These are phyloP conservation scores for Cyclotella atomus DNA, from an alignment of 108 stramenopile species.

Conservation along the genomic window DNA sequence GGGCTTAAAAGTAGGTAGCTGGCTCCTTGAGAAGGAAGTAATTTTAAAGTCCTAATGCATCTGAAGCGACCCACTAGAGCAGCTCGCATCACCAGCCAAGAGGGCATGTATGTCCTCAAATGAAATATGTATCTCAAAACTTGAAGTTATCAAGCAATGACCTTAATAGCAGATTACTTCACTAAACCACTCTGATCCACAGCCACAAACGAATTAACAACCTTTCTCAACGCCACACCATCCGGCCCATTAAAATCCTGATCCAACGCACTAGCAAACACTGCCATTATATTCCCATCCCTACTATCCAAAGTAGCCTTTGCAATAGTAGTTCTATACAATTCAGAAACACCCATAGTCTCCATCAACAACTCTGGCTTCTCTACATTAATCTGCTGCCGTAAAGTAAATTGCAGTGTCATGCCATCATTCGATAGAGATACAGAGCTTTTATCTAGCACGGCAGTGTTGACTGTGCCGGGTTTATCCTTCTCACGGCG, in stretches of 20 bases:
- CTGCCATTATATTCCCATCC: conserved; percentile 82
- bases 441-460: conserved; percentile 48
- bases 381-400: conserved; percentile 83
- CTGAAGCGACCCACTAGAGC: no score
- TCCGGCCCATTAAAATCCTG: conserved; percentile 73
- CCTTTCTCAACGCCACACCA: conserved; percentile 65
- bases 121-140: no score
- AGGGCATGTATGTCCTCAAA: no score
- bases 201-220: conserved; percentile 64
- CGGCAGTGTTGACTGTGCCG: conserved; percentile 43
- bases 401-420: conserved; percentile 60
- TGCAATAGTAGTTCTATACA: conserved; percentile 75
- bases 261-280: conserved; percentile 82
- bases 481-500: conserved; percentile 82
- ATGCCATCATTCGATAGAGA: conserved; percentile 63
- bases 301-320: conserved; percentile 71
- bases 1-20: no score
- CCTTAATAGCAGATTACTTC: no score
- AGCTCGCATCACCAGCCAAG: no score
- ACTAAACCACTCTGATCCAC: conserved; percentile 41
- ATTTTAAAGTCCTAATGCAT: no score
- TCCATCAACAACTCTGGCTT: conserved; percentile 87
- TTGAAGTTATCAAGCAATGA: no score
- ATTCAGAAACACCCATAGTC: conserved; percentile 67
- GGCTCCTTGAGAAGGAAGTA: no score